Evolutionary conservation across 2,329 filamentous ascomycete genomes (phyloP).

Genomic region (Talaromyces rugulosus): DNA sequence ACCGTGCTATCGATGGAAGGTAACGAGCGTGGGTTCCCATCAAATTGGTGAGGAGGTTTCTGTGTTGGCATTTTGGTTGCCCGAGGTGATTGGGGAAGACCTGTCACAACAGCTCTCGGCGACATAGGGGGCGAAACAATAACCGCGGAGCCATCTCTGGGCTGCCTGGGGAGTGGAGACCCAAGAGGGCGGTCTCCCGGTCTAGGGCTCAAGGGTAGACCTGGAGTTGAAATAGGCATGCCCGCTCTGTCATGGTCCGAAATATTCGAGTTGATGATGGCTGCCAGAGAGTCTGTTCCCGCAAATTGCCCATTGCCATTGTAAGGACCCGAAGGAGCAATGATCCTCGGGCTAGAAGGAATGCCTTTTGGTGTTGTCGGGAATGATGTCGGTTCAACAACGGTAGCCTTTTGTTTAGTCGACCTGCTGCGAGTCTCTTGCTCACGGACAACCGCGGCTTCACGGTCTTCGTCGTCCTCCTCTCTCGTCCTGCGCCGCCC

Average conservation of each 20-base stretch:
- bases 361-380: slow-evolving; percentile 27
- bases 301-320: slow-evolving; percentile 18
- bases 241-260: slow-evolving; percentile 31
- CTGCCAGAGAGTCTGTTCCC: slow-evolving; percentile 26
- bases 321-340: slow-evolving; percentile 29
- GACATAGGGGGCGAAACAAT: slow-evolving; percentile 66
- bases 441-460: slow-evolving; percentile 63
- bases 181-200: slow-evolving; percentile 57
- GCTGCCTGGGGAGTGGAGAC: slow-evolving; percentile 56
- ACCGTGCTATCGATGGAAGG: slow-evolving; percentile 36
- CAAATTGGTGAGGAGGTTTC: slow-evolving; percentile 13
- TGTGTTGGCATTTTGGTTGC: slow-evolving; percentile 65
- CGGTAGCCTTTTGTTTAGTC: slow-evolving; percentile 62
- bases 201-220: slow-evolving; percentile 59
- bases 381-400: slow-evolving; percentile 20
- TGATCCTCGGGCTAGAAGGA: slow-evolving; percentile 57
- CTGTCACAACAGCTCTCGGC: slow-evolving; percentile 50
- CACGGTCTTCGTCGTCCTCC: slow-evolving; percentile 77
- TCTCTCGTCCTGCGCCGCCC: slow-evolving; percentile 80
- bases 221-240: slow-evolving; percentile 50
- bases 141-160: slow-evolving; percentile 44
- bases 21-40: slow-evolving; percentile 17
- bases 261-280: slow-evolving; percentile 26
- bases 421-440: slow-evolving; percentile 68
- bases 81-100: slow-evolving; percentile 64